A percentile compares a stretch with the other conserved stretches of the same genome.
These are phyloP conservation scores for Danielia reshetovae DNA, from an alignment of 805 yeast species.

Conservation along the genomic window DNA sequence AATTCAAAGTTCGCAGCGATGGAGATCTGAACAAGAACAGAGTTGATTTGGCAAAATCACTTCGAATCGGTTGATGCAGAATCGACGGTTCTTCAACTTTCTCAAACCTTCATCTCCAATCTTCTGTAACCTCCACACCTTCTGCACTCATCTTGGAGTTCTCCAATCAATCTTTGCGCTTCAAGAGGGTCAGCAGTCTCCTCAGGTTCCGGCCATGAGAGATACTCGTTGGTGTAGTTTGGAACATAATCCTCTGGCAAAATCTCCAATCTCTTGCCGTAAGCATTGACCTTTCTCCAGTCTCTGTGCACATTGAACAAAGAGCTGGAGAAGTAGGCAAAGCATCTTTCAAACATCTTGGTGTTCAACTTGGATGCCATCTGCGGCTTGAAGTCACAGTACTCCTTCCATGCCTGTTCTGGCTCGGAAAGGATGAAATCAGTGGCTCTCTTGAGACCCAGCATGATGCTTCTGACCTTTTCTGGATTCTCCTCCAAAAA, in stretches of 20 bases:
- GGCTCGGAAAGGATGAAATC: slow-evolving; percentile 45
- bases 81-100: too few relatives aligned
- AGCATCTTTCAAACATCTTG: slow-evolving; percentile 50
- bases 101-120: too few relatives aligned
- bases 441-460: slow-evolving; percentile 49
- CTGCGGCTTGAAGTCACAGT: slow-evolving; percentile 45
- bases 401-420: slow-evolving; percentile 43
- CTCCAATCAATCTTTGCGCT: slow-evolving; percentile 46
- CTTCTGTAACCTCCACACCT: slow-evolving; percentile 48
- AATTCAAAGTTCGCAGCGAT: too few relatives aligned
- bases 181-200: slow-evolving; percentile 45
- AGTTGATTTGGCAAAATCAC: too few relatives aligned
- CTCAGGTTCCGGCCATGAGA: slow-evolving; percentile 47
- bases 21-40: too few relatives aligned
- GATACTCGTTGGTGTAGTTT: slow-evolving; percentile 49
- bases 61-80: too few relatives aligned
- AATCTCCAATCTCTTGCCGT: slow-evolving; percentile 51
- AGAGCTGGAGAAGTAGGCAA: slow-evolving; percentile 51
- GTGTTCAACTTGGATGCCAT: slow-evolving; percentile 38
- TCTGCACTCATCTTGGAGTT: slow-evolving; percentile 44
- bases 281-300: slow-evolving; percentile 53
- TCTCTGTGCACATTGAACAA: slow-evolving; percentile 53
- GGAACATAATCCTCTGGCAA: slow-evolving; percentile 47
- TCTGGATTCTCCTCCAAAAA: slow-evolving; percentile 46
- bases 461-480: slow-evolving; percentile 42